Conservation (phyloP, 345 rosid species). For the Rubroshorea leprosula region DNA sequence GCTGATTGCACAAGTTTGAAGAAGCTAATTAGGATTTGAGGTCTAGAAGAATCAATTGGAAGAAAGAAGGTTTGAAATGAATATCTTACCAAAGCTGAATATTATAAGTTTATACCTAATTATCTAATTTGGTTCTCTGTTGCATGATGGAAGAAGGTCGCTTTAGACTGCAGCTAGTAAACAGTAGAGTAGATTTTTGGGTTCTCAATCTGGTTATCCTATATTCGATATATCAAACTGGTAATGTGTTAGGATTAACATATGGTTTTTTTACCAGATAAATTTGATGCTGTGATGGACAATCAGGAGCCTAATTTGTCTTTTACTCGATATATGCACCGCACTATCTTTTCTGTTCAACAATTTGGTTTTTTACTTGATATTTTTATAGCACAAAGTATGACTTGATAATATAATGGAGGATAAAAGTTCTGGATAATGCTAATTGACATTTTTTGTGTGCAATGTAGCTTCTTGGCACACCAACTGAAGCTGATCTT, state of each 20-base stretch:
- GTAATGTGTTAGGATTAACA: too few species aligned
- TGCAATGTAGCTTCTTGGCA: constrained; percentile 76
- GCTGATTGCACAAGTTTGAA: background rate
- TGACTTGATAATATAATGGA: background rate
- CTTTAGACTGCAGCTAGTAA: background rate
- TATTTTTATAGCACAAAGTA: too few species aligned
- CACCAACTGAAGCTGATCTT: constrained; percentile 85
- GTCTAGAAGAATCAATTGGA: too few species aligned
- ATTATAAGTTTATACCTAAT: too few species aligned
- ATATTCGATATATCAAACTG: too few species aligned
- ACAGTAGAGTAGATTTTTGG: background rate
- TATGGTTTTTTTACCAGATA: too few species aligned
- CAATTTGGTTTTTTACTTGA: background rate
- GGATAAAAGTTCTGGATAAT: background rate
- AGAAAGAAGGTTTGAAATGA: too few species aligned
- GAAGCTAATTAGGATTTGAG: background rate
- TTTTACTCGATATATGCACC: too few species aligned
- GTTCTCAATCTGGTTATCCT: background rate
- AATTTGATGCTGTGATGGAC: background rate
- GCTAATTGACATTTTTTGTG: constrained; percentile 19
- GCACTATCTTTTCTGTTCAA: background rate
- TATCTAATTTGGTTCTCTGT: too few species aligned
- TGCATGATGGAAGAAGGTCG: too few species aligned
- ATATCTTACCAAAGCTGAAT: too few species aligned
- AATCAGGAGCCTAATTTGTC: background rate